phyloP scores from a whole-genome alignment of 148 eudicot genomes.

The Rhododendron kiyosumense region DNA sequence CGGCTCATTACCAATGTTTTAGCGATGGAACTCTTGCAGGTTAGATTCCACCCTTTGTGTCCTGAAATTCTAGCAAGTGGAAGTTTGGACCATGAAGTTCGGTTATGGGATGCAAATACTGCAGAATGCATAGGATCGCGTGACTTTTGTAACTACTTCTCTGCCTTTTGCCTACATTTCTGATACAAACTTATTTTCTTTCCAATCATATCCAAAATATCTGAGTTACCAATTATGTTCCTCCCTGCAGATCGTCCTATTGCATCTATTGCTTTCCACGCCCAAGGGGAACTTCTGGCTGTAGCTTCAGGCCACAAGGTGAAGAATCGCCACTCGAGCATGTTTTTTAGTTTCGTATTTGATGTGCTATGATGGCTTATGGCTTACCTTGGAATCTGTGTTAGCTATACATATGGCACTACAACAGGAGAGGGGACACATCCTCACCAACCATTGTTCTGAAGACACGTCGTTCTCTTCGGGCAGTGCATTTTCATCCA shows the following conservation, averaged over 20 bases:
- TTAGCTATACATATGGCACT: slow-evolving; percentile 95
- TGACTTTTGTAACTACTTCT: slow-evolving; percentile 71
- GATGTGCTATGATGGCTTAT: slow-evolving; percentile 3
- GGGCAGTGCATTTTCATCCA: slow-evolving; percentile 99
- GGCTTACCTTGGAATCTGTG: slow-evolving; percentile 16
- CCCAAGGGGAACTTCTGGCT: slow-evolving; percentile 89
- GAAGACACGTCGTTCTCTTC: slow-evolving; percentile 92
- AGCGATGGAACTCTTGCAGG: slow-evolving; percentile 44
- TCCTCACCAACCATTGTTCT: slow-evolving; percentile 71
- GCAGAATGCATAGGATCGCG: slow-evolving; percentile 87
- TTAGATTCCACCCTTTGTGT: slow-evolving; percentile 63
- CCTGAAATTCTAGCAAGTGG: slow-evolving; percentile 90
- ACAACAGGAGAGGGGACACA: slow-evolving; percentile 73
- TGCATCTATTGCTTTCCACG: slow-evolving; percentile 98
- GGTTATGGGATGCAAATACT: slow-evolving; percentile 93
- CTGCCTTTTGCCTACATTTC: background rate
- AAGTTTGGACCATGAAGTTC: slow-evolving; percentile 98
- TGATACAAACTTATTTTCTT: background rate
- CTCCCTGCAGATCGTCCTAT: slow-evolving; percentile 76
- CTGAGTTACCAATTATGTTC: slow-evolving; percentile 2
- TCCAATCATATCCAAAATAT: background rate
- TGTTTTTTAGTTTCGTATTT: background rate
- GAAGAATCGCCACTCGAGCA: slow-evolving; percentile 12
- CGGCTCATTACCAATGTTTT: background rate
- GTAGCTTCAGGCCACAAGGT: slow-evolving; percentile 99